Evolutionary conservation across 345 rosid genomes (phyloP).

Genomic region (Citrus hindsii): DNA sequence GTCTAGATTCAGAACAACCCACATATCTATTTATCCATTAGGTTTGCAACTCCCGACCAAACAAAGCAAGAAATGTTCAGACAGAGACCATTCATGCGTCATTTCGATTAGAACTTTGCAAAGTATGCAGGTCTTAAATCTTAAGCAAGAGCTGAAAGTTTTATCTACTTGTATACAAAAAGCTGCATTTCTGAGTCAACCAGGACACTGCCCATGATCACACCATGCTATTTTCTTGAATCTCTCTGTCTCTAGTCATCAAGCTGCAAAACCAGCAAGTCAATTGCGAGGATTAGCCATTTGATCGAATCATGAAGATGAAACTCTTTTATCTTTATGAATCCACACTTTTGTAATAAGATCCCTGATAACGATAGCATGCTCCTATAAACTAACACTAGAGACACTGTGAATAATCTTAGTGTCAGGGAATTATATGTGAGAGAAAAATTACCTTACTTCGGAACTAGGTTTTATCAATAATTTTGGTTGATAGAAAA

Average conservation of each 20-base stretch:
- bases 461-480: slow-evolving; percentile 9
- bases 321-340: neutral
- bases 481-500: slow-evolving; percentile 22
- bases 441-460: slow-evolving; percentile 13
- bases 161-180: neutral
- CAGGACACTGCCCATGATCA: neutral
- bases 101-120: neutral
- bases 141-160: neutral
- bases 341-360: neutral
- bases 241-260: neutral
- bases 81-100: neutral
- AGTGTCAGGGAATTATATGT: neutral
- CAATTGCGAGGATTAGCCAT: neutral
- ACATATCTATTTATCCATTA: no score
- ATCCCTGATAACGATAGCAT: neutral
- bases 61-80: neutral
- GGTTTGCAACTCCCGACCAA: neutral
- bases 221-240: neutral
- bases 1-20: neutral
- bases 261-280: slow-evolving; percentile 5
- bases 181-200: neutral
- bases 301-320: neutral
- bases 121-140: neutral
- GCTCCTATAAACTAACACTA: neutral
- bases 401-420: neutral